Evolutionary conservation across 2,329 filamentous ascomycete species (phyloP), one percentile per base, ranked within the genome.

Genomic region (Botrytis hyacinthi): DNA sequence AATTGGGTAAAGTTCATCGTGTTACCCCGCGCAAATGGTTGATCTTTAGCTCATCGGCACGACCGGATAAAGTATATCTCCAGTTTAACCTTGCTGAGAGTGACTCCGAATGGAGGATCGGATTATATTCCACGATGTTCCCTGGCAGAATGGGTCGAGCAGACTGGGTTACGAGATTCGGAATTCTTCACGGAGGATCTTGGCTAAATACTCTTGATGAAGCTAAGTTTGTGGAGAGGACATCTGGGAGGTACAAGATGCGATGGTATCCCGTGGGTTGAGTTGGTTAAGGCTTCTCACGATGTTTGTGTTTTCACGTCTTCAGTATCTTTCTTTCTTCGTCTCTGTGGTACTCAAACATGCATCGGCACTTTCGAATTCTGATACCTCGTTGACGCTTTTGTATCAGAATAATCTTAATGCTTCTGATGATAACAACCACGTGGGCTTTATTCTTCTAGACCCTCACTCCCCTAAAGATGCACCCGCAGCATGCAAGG

Each of bases 331-430:
- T 48, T 46, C 60, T 40, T 22, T 72, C n/a, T 9, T 48, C 20
- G 46, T 37, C 42, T 42, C 35, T 16, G 4, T 72, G 16, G 3
- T 66, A 8, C 18, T 72, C n/a, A 20, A 29, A 4, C 16, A 46
- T 16, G n/a, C 57, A 16, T 48, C 70, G 32, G 59, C 71, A 40
- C 46, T 76, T 26, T 76, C 75, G 29, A 85, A 85, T 73, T 75
- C 81, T 18, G 76, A 82, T 37, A 85, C 83, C 1, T 87, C 85
- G 1, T 77, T 87, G 71, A 86, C 85, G 0, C 80, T 87, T 10
- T 78, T 87, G 14, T 88, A 85, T 74, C 86, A 87, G 77, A 88
- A 88, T 79, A 87, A 87, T 59, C 80, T 88, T 37, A 88, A 88
- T 77, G 82, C 80, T 12, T 85, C 85, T 0, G 86, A 88, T 74